phyloP scores from a whole-genome alignment of 148 eudicot species.

The Suaeda aralocaspica region DNA sequence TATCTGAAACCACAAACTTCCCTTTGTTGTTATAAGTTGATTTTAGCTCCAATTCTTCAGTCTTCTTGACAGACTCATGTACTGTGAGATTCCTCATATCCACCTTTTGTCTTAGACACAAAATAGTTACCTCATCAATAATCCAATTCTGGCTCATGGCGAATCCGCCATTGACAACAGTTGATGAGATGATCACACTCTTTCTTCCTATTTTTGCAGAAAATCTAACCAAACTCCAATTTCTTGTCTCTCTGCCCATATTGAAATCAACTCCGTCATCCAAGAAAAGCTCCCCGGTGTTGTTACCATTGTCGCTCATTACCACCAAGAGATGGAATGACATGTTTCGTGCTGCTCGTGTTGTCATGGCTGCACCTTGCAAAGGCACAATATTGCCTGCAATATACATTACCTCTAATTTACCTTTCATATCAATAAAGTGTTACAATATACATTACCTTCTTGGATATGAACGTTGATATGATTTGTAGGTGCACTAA shows the following conservation, averaged over 20 bases:
- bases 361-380: conserved; percentile 75
- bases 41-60: neutral
- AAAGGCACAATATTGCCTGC: conserved; percentile 58
- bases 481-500: conserved; percentile 59
- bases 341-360: conserved; percentile 52
- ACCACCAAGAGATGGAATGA: conserved; percentile 59
- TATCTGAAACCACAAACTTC: conserved; percentile 36
- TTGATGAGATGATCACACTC: conserved; percentile 31
- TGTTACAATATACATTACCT: conserved; percentile 31
- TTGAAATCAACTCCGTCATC: conserved; percentile 60
- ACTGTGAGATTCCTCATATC: conserved; percentile 12
- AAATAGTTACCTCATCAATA: conserved; percentile 50
- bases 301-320: conserved; percentile 29
- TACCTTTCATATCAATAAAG: neutral
- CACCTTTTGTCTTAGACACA: conserved; percentile 38
- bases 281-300: conserved; percentile 56
- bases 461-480: conserved; percentile 67
- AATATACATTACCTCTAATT: no score
- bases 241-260: conserved; percentile 42
- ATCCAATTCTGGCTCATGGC: conserved; percentile 53
- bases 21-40: conserved; percentile 20
- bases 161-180: conserved; percentile 50
- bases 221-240: conserved; percentile 57
- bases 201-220: conserved; percentile 27
- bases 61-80: neutral